Base-by-base conservation (phyloP, 441 rosid genomes). In the Metrosideros polymorpha region DNA sequence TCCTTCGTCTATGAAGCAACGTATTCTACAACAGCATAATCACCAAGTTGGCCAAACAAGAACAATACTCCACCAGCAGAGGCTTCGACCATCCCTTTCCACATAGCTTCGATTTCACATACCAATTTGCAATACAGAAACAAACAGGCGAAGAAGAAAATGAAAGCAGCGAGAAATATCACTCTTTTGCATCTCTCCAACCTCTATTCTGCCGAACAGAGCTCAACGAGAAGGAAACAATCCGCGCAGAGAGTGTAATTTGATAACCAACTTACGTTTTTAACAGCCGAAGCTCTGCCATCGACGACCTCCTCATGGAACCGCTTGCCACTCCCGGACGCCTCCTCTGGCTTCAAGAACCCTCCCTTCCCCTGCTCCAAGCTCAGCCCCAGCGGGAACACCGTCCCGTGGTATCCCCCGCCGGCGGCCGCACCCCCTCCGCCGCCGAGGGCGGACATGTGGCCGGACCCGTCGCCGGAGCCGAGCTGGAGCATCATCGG, bases 331-430 rank as follows among this genome's bases (percentile, higher is more conserved):
- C 95, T 95, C 47, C 95, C 98, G 43, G 94, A 95, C 10, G 92
- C 96, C 10, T 93, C 99, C 84, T 95, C 96, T 53, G 94, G 94
- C 91, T 93, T 95, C 87, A 95, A 89, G 89, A 93, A 94, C 54
- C 94, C 95, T 86, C 97, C 98, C 88, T 93, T 95, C 25, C 99
- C 97, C 93, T 95, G 96, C 39, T 97, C 99, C 91, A 97, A 90
- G 92, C 99, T 95, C 88, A 97, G 90, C 13, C 97, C 99, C 76
- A 95, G 83, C 12, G 99, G 99, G 82, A 98, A 98, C 86, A 91
- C 89, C 86, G 91, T 89, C 63, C 95, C 96, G 50, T 94, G 99
- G 91, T 91, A 95, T 30, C 59, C 94, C 12, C 84, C 79, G 79
- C 79, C 79, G 15, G 15, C 96, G 47, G 87, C 91, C 51, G 87